Base-by-base conservation (phyloP, 352 stramenopile genomes). In the Phytophthora podocarpi region DNA sequence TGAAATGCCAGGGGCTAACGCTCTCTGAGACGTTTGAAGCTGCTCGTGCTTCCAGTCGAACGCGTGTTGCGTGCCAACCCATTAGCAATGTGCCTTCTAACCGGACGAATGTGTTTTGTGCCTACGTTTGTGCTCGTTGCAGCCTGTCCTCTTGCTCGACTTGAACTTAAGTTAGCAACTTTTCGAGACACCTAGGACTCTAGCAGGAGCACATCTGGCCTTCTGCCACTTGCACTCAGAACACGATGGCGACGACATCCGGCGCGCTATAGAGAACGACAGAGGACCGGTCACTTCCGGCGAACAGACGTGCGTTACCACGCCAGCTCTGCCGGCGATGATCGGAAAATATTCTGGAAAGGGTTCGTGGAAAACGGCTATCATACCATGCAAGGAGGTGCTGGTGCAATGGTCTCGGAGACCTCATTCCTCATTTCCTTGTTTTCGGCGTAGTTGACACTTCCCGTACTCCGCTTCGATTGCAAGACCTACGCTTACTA, bases 271-370 rank as follows among this genome's bases (percentile, higher is more conserved):
- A 59, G 58, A 60, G 20, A 50, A 26, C 5, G 21, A 42, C n/a
- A 40, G 13, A 31, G 18, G 18, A 30, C 13, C 5, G 34, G 15
- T 40, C 34, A 40, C 34, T 42, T 66, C 16, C 26, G 16, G 26
- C 37, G 53, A 70, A 66, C 41, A 57, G 63, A 49, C 63, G 59
- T 58, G 32, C 57, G 63, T 72, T 72, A 52, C 55, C 43, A 63
- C 40, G 28, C 10, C 40, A 56, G 45, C n/a, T 65, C 54, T 70
- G 54, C 18, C 45, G 11, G 16, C 0, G 18, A n/a, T 10, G 32
- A 18, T 42, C 34, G 13, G 46, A 41, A 60, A 55, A 66, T 61
- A 61, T 70, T 63, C n/a, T 45, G 16, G 23, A 8, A 8, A 27
- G 20, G 13, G 2, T 7, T 23, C 34, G 40, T 42, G 52, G 16